Conservation (phyloP, 2,329 filamentous ascomycete genomes). For the Xylaria multiplex region DNA sequence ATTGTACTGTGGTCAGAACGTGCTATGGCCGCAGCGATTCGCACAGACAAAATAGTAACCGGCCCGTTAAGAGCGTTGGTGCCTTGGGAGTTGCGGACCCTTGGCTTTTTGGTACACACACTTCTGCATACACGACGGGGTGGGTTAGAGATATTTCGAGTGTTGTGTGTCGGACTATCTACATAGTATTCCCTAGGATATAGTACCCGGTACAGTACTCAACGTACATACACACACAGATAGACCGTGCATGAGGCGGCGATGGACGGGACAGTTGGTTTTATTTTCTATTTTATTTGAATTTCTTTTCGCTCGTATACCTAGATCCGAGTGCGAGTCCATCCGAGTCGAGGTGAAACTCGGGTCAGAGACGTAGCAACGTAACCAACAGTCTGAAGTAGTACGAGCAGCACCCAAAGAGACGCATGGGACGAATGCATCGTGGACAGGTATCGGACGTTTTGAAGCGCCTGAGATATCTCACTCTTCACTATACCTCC, state of each 20-base stretch:
- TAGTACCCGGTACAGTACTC: conserved; percentile 2
- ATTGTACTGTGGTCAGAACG: conserved; percentile 29
- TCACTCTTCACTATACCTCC: too few species aligned
- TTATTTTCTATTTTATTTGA: too few species aligned
- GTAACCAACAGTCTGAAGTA: too few species aligned
- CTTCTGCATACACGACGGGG: conserved; percentile 1
- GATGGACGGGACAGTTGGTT: background rate
- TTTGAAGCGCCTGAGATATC: too few species aligned
- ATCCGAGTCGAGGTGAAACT: too few species aligned
- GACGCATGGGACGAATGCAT: too few species aligned
- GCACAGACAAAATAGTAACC: conserved; percentile 37
- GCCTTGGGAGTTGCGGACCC: conserved; percentile 29
- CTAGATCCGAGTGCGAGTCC: too few species aligned
- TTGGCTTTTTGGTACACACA: conserved; percentile 20
- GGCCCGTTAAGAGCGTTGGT: conserved; percentile 33
- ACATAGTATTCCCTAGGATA: too few species aligned
- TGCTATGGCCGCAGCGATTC: conserved; percentile 19
- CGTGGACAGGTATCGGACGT: too few species aligned
- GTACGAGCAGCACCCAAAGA: too few species aligned
- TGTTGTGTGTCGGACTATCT: background rate
- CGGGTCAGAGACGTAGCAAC: too few species aligned
- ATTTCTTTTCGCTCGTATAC: background rate
- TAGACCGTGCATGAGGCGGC: conserved; percentile 1
- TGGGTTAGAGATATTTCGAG: conserved; percentile 16
- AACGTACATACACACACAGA: background rate